A percentile compares a stretch with the other conserved stretches of the same genome.
These are phyloP conservation scores for Trichothecium sympodiale DNA, from an alignment of 2,329 filamentous ascomycete genomes.

Conservation along the genomic window DNA sequence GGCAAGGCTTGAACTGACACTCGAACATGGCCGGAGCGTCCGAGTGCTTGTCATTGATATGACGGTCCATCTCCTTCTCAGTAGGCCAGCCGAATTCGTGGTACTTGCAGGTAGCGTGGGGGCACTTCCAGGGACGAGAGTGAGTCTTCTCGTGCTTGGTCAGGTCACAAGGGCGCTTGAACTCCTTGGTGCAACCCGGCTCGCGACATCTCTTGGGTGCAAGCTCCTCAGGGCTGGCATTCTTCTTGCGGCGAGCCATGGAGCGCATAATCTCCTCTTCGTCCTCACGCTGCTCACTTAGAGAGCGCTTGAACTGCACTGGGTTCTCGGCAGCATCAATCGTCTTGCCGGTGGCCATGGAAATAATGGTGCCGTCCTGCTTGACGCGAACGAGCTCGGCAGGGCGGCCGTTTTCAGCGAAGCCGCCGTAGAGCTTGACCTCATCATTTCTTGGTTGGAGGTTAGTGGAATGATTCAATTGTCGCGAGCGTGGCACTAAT, in stretches of 20 bases:
- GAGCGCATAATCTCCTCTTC: slow-evolving; percentile 78
- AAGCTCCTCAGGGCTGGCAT: slow-evolving; percentile 73
- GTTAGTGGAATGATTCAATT: slow-evolving; percentile 14
- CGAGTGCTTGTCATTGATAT: slow-evolving; percentile 94
- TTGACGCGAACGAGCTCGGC: slow-evolving; percentile 76
- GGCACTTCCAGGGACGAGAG: slow-evolving; percentile 91
- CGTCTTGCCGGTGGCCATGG: slow-evolving; percentile 58
- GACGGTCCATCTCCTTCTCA: slow-evolving; percentile 92
- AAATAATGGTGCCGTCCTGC: slow-evolving; percentile 70
- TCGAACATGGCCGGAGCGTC: slow-evolving; percentile 67
- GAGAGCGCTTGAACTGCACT: slow-evolving; percentile 53
- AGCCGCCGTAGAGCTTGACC: slow-evolving; percentile 70
- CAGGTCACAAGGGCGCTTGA: slow-evolving; percentile 92
- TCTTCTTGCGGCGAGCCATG: slow-evolving; percentile 94
- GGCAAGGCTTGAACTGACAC: slow-evolving; percentile 74
- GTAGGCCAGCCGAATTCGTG: slow-evolving; percentile 86
- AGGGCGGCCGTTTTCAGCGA: slow-evolving; percentile 70
- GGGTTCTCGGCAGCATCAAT: slow-evolving; percentile 41
- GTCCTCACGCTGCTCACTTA: slow-evolving; percentile 60
- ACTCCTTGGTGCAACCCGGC: slow-evolving; percentile 73
- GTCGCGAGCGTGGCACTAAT: slow-evolving; percentile 16
- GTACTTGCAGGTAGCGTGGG: slow-evolving; percentile 75
- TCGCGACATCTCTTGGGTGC: slow-evolving; percentile 69
- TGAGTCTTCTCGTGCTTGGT: slow-evolving; percentile 99
- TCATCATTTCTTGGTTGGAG: slow-evolving; percentile 40